These are phyloP conservation scores for Tetrapisispora phaffii DNA, from an alignment of 805 yeast species.

Conservation along the genomic window DNA sequence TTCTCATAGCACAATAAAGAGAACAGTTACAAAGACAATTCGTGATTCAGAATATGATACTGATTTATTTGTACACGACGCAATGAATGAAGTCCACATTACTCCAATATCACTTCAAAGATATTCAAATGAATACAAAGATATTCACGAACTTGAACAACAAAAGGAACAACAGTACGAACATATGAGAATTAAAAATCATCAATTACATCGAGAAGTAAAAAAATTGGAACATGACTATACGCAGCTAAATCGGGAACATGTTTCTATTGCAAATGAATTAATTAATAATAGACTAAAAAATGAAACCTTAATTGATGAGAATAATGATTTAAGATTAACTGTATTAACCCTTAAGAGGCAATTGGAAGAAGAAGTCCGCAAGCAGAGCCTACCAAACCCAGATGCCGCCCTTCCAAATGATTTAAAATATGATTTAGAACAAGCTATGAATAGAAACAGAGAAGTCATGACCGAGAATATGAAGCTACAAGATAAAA, in stretches of 20 bases:
- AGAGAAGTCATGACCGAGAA: constrained; percentile 58
- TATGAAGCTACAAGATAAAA: constrained; percentile 44
- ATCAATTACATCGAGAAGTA: constrained; percentile 61
- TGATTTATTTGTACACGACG: constrained; percentile 67
- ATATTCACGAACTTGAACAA: constrained; percentile 57
- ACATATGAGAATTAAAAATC: constrained; percentile 57
- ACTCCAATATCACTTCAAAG: constrained; percentile 63
- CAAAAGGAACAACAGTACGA: constrained; percentile 55
- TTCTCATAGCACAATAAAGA: background rate
- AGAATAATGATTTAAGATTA: constrained; percentile 48
- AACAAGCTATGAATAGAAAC: constrained; percentile 51
- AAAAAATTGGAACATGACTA: constrained; percentile 62
- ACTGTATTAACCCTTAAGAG: constrained; percentile 40
- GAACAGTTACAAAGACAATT: background rate
- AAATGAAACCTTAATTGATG: constrained; percentile 67
- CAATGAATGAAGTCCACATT: constrained; percentile 55
- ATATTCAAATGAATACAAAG: constrained; percentile 65
- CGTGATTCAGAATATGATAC: constrained; percentile 42
- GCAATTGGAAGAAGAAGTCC: constrained; percentile 30
- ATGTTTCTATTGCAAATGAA: constrained; percentile 76
- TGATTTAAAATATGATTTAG: constrained; percentile 42
- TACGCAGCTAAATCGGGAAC: constrained; percentile 66
- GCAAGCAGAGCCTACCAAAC: constrained; percentile 22
- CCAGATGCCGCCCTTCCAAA: constrained; percentile 32
- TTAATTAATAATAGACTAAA: constrained; percentile 72